Percentiles rank a stretch among this genome's conserved stretches.
phyloP scores from a whole-genome alignment of 768 basidiomycete genomes.

The Mycena haematopus region DNA sequence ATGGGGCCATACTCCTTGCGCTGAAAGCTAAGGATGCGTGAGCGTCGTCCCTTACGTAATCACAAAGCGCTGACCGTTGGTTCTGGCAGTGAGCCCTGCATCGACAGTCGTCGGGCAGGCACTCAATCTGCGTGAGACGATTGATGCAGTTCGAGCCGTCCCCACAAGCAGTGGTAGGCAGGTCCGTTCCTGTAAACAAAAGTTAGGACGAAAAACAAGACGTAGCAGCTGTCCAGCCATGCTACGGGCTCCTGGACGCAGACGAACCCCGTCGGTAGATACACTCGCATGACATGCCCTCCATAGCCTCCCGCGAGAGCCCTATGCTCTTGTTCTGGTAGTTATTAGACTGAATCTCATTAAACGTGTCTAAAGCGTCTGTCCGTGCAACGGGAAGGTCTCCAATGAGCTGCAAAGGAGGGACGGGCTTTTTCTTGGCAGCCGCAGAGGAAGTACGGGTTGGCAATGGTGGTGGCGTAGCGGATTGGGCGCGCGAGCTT shows the following conservation, averaged over 20 bases:
- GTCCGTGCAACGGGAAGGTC: slow-evolving; percentile 80
- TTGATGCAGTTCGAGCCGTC: slow-evolving; percentile 95
- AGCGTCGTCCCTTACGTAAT: slow-evolving; percentile 17
- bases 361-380: slow-evolving; percentile 75
- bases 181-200: slow-evolving; percentile 57
- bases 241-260: slow-evolving; percentile 10
- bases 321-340: slow-evolving; percentile 91
- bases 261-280: slow-evolving; percentile 80
- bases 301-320: slow-evolving; percentile 84
- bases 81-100: slow-evolving; percentile 86
- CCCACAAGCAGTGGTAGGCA: slow-evolving; percentile 77
- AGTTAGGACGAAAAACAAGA: slow-evolving; percentile 31
- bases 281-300: slow-evolving; percentile 97
- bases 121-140: slow-evolving; percentile 95
- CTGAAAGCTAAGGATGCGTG: slow-evolving; percentile 70
- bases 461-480: slow-evolving; percentile 47
- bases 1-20: slow-evolving; percentile 84
- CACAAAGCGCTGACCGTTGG: slow-evolving; percentile 70
- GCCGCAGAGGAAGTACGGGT: slow-evolving; percentile 32
- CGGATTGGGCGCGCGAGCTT: slow-evolving; percentile 44
- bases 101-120: slow-evolving; percentile 87
- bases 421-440: slow-evolving; percentile 44
- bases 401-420: slow-evolving; percentile 72
- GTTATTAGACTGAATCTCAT: slow-evolving; percentile 75
- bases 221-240: slow-evolving; percentile 20